Conservation (phyloP, 202 grass and related monocot species). For the Musa balbisiana region DNA sequence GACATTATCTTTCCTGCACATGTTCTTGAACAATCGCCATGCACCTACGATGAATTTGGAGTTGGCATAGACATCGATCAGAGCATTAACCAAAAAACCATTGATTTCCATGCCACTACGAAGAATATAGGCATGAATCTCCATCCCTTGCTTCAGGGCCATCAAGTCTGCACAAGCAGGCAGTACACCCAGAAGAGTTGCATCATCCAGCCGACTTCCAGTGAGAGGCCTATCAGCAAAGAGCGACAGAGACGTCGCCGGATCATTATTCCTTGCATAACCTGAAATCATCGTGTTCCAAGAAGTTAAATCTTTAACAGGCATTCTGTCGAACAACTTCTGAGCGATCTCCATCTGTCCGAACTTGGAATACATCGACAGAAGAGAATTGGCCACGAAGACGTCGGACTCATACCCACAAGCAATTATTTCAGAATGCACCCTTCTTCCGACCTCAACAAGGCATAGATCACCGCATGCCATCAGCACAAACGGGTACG, state of each 20-base stretch:
- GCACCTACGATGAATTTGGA: conserved; percentile 17
- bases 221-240: not conserved
- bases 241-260: conserved; percentile 7
- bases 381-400: conserved; percentile 22
- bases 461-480: conserved; percentile 18
- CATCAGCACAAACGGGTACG: conserved; percentile 28
- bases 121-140: conserved; percentile 17
- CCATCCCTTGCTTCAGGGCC: conserved; percentile 8
- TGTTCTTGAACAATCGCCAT: conserved; percentile 14
- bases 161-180: conserved; percentile 20
- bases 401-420: conserved; percentile 10
- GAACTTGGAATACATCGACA: conserved; percentile 15
- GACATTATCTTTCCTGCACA: conserved; percentile 7
- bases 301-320: conserved; percentile 15
- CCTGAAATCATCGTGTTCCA: conserved; percentile 27
- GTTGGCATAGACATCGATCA: conserved; percentile 18
- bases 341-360: conserved; percentile 9
- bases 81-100: conserved; percentile 6
- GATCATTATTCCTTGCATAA: conserved; percentile 21
- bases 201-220: not conserved
- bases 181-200: conserved; percentile 14
- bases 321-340: conserved; percentile 20
- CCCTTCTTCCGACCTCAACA: conserved; percentile 8
- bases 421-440: conserved; percentile 10
- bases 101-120: conserved; percentile 14